phyloP scores from a whole-genome alignment of 1,139 yeast genomes.

The Casaregolazyma lundiana region DNA sequence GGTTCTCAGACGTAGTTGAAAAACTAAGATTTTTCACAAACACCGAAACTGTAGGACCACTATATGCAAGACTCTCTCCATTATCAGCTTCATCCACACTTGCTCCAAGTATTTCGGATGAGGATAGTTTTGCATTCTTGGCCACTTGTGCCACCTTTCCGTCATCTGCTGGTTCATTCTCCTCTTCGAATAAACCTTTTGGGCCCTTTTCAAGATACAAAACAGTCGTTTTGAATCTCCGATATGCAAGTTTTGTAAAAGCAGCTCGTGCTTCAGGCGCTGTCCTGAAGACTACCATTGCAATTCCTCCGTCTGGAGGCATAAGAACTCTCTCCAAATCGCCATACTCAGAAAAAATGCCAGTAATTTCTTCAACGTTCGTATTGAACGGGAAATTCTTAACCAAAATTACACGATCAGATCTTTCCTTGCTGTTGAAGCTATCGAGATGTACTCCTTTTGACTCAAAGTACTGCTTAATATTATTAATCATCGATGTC shows the following conservation, averaged over 20 bases:
- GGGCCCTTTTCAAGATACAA: conserved; percentile 94
- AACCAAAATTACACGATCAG: conserved; percentile 74
- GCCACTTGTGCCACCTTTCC: conserved; percentile 37
- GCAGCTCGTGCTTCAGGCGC: conserved; percentile 85
- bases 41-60: conserved; percentile 74
- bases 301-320: conserved; percentile 98
- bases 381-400: conserved; percentile 92
- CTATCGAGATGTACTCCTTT: conserved; percentile 80
- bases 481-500: conserved; percentile 91
- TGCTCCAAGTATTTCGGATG: conserved; percentile 29
- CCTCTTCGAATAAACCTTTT: conserved; percentile 58
- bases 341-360: conserved; percentile 75
- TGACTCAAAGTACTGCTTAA: conserved; percentile 75
- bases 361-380: conserved; percentile 71
- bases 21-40: conserved; percentile 92
- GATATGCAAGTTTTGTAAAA: conserved; percentile 78
- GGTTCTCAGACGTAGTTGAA: conserved; percentile 58
- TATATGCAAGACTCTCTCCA: conserved; percentile 31
- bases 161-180: conserved; percentile 38
- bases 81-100: conserved; percentile 42
- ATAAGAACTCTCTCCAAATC: conserved; percentile 72
- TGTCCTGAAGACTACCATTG: conserved; percentile 87
- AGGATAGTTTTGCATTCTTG: conserved; percentile 32
- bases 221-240: conserved; percentile 80
- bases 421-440: conserved; percentile 69